These are phyloP conservation scores for Xylaria arbuscula DNA, from an alignment of 2,329 filamentous ascomycete species.

Conservation along the genomic window DNA sequence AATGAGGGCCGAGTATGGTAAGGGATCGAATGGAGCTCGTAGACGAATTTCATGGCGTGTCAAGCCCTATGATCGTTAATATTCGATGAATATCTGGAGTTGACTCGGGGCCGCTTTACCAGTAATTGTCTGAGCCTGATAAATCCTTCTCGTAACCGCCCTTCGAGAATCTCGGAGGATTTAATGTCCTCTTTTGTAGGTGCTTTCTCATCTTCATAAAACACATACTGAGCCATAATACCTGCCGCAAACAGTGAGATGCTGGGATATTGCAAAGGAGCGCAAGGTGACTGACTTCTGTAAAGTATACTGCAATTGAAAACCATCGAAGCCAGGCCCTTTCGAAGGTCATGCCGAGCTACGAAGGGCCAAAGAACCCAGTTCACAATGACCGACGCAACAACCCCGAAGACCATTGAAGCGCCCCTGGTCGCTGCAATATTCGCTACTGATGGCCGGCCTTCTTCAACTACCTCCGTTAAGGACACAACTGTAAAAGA, in stretches of 20 bases:
- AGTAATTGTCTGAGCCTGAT: conserved; percentile 67
- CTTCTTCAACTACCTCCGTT: conserved; percentile 51
- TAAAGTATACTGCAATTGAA: conserved; percentile 69
- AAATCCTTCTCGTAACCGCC: conserved; percentile 69
- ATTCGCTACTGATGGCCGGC: conserved; percentile 51
- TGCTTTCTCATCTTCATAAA: conserved; percentile 65
- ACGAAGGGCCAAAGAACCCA: conserved; percentile 72
- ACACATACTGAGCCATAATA: conserved; percentile 67
- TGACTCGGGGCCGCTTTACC: conserved; percentile 47
- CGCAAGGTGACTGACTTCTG: conserved; percentile 53
- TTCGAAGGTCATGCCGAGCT: conserved; percentile 67
- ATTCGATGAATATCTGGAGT: neutral
- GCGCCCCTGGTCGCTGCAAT: conserved; percentile 61
- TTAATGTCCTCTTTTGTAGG: conserved; percentile 63
- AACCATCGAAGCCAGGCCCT: conserved; percentile 66
- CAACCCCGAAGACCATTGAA: conserved; percentile 64
- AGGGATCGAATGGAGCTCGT: conserved; percentile 66
- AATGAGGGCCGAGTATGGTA: conserved; percentile 67
- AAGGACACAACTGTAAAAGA: conserved; percentile 67
- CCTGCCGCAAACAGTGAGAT: conserved; percentile 45
- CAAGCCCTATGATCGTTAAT: conserved; percentile 54
- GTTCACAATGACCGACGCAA: conserved; percentile 65
- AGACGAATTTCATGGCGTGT: conserved; percentile 70
- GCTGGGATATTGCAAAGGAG: neutral
- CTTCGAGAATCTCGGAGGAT: conserved; percentile 68